Conservation (phyloP, 2,329 filamentous ascomycete species). For the Diaporthe aspalathi region DNA sequence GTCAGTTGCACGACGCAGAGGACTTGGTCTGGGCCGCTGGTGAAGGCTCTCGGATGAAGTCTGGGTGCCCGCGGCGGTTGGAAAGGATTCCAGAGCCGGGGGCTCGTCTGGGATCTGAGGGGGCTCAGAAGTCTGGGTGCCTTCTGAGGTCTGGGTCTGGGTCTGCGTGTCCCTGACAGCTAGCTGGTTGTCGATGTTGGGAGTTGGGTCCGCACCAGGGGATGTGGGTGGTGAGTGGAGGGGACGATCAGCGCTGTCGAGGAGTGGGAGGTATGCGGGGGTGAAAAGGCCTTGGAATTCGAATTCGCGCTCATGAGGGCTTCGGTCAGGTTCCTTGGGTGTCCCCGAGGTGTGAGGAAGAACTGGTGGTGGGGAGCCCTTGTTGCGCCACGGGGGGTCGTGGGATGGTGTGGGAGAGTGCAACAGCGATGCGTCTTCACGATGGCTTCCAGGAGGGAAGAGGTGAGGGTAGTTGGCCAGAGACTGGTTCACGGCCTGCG, state of each 20-base stretch:
- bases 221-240: slow-evolving; percentile 41
- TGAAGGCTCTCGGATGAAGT: slow-evolving; percentile 24
- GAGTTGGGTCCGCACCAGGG: slow-evolving; percentile 37
- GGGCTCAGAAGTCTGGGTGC: slow-evolving; percentile 16
- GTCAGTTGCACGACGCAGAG: slow-evolving; percentile 56
- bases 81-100: slow-evolving; percentile 25
- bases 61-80: slow-evolving; percentile 16
- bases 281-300: slow-evolving; percentile 73
- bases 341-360: slow-evolving; percentile 53
- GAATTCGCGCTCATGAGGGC: slow-evolving; percentile 65
- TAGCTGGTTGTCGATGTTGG: slow-evolving; percentile 35
- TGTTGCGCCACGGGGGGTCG: slow-evolving; percentile 34
- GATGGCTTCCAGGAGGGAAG: slow-evolving; percentile 36
- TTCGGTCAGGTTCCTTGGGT: slow-evolving; percentile 53
- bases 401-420: slow-evolving; percentile 34
- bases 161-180: slow-evolving; percentile 37
- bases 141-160: slow-evolving; percentile 29
- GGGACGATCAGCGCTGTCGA: slow-evolving; percentile 58
- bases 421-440: slow-evolving; percentile 7
- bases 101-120: neutral
- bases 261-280: slow-evolving; percentile 70
- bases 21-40: slow-evolving; percentile 41
- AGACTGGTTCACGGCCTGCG: slow-evolving; percentile 58
- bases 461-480: slow-evolving; percentile 59
- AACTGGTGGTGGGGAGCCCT: slow-evolving; percentile 53